Evolutionary conservation across 139 green algal genomes (phyloP).

Genomic region (Spirogloea muscicola): DNA sequence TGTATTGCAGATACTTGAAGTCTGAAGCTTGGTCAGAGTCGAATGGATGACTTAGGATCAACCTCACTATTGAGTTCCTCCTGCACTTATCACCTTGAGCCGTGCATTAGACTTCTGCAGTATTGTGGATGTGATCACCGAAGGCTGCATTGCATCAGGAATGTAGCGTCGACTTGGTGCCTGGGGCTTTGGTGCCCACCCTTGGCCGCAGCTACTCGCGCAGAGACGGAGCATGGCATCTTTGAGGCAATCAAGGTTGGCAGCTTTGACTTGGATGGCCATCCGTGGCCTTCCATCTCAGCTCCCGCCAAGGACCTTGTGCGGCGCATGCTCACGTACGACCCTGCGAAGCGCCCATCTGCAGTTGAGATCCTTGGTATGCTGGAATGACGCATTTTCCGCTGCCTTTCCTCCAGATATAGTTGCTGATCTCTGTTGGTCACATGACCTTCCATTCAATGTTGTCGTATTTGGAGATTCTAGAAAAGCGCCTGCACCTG

Average conservation of each 20-base stretch:
- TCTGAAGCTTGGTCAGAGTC: background rate
- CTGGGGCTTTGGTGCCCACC: too few relatives aligned
- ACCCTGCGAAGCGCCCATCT: conserved; percentile 2
- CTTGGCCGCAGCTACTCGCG: too few relatives aligned
- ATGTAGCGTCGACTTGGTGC: too few relatives aligned
- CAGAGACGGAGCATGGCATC: conserved; percentile 27
- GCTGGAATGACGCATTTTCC: background rate
- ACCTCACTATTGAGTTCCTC: too few relatives aligned
- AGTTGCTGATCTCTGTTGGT: too few relatives aligned
- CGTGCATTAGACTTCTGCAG: too few relatives aligned
- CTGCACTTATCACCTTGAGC: too few relatives aligned
- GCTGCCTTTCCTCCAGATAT: too few relatives aligned
- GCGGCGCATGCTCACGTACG: conserved; percentile 6
- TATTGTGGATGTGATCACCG: too few relatives aligned
- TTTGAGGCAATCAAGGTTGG: conserved; percentile 30
- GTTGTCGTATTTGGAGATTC: background rate
- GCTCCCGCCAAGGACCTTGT: conserved; percentile 23
- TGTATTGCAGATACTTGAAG: background rate
- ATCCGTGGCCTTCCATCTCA: conserved; percentile 14
- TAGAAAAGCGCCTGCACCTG: background rate
- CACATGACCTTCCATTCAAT: too few relatives aligned
- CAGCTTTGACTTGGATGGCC: conserved; percentile 11
- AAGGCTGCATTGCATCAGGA: too few relatives aligned
- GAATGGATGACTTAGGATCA: too few relatives aligned
- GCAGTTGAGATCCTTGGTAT: conserved; percentile 5